Base-by-base conservation (phyloP, 139 green algal species). In the Zygnema cylindricum region DNA sequence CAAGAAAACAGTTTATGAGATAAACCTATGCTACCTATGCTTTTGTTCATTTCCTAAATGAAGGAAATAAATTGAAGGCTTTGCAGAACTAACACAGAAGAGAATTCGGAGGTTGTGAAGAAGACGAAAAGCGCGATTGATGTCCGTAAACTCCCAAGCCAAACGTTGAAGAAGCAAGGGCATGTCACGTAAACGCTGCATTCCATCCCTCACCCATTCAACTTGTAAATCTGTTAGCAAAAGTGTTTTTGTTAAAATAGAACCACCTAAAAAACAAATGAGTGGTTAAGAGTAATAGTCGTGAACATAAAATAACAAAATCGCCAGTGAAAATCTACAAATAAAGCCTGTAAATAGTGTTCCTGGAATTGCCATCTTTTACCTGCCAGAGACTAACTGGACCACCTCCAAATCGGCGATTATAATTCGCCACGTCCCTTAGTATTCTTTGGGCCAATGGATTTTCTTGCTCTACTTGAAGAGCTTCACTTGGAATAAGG, bases 321-420 rank as follows among this genome's bases (percentile, higher is more conserved):
- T n/a, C n/a, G n/a, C n/a, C n/a, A n/a, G n/a, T n/a, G n/a, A n/a
- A n/a, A n/a, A n/a, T n/a, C n/a, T n/a, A n/a, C n/a, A n/a, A n/a
- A n/a, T n/a, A n/a, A n/a, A n/a, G n/a, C n/a, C n/a, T n/a, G n/a
- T n/a, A n/a, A n/a, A n/a, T n/a, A n/a, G n/a, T n/a, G n/a, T n/a
- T n/a, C n/a, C n/a, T n/a, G n/a, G n/a, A n/a, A n/a, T n/a, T n/a
- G n/a, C n/a, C n/a, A n/a, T n/a, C n/a, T n/a, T n/a, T n/a, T 16
- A 90, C 85, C 85, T 90, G 85, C 77, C 35, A 71, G 2, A 91
- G 54, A 30, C 81, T 90, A 38, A 91, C 81, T 0, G 82, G 82
- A 33, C 33, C 82, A n/a, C 79, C 79, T n/a, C 86, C 86, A 84
- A 91, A 89, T 21, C 57, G 82, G 16, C 86, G 79, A 69, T 89